Conservation (phyloP, 495 filamentous ascomycete genomes). For the Daldinia vernicosa region DNA sequence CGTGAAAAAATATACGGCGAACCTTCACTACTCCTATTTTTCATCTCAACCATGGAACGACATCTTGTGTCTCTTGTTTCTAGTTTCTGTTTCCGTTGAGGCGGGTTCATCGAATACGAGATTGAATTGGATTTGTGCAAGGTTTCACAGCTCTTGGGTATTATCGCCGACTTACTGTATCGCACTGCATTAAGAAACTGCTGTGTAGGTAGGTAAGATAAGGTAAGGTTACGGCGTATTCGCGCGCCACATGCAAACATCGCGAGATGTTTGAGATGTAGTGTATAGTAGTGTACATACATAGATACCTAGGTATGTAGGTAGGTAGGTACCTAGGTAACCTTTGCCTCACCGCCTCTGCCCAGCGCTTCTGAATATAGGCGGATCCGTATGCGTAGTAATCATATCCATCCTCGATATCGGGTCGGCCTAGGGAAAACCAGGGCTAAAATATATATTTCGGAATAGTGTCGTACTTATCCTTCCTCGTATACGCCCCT, state of each 20-base stretch:
- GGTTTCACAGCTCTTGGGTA: not conserved
- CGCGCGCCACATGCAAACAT: not conserved
- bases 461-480: not conserved
- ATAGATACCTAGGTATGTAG: not conserved
- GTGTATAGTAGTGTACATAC: not conserved
- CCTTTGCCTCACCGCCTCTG: not conserved
- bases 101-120: not conserved
- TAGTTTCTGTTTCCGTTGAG: not conserved
- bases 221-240: not conserved
- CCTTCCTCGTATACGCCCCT: not conserved
- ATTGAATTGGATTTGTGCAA: not conserved
- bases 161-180: not conserved
- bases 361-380: not conserved
- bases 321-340: not conserved
- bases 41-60: not conserved
- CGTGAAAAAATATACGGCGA: not conserved
- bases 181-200: not conserved
- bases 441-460: not conserved
- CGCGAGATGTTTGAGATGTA: slow-evolving; percentile 1
- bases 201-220: no score
- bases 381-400: not conserved
- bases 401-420: not conserved
- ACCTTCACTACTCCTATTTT: not conserved
- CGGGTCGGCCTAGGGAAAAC: not conserved
- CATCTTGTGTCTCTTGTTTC: not conserved